Evolutionary conservation across 139 green algal genomes (phyloP).

Genomic region (Spirogloea muscicola): DNA sequence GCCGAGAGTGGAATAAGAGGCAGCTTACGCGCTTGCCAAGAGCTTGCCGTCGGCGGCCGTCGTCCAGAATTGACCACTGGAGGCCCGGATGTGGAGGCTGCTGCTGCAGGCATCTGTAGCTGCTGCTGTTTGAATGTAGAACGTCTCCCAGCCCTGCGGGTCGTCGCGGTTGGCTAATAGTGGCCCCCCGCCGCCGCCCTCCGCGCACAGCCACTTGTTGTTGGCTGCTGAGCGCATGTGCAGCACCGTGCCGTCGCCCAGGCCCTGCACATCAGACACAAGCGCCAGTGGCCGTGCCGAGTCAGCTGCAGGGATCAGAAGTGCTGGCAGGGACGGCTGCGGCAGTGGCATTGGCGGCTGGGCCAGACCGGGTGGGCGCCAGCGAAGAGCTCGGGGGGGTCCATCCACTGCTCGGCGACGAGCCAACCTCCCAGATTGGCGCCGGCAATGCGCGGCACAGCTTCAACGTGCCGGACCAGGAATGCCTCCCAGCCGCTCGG

Average conservation of each 20-base stretch:
- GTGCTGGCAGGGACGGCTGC: too few relatives aligned
- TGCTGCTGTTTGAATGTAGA: conserved; percentile 6
- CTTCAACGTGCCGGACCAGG: not conserved
- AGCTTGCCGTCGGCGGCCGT: not conserved
- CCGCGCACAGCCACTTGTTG: too few relatives aligned
- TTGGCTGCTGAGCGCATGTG: too few relatives aligned
- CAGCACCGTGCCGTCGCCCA: too few relatives aligned
- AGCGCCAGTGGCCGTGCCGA: too few relatives aligned
- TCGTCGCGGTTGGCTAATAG: conserved; percentile 13
- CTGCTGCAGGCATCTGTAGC: too few relatives aligned
- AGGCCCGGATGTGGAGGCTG: conserved; percentile 1
- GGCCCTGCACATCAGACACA: too few relatives aligned
- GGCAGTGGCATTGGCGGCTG: too few relatives aligned
- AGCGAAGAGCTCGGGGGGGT: conserved; percentile 19
- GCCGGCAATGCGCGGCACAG: conserved; percentile 22
- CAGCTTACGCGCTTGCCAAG: too few relatives aligned
- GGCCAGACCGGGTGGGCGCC: conserved; percentile 16
- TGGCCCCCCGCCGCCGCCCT: too few relatives aligned
- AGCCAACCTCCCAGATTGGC: conserved; percentile 33
- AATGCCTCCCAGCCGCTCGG: conserved; percentile 3
- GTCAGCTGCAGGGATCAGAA: too few relatives aligned
- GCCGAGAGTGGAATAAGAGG: too few relatives aligned
- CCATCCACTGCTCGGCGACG: conserved; percentile 16
- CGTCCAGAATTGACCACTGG: conserved; percentile 30
- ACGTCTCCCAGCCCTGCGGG: conserved; percentile 20